phyloP scores from a whole-genome alignment of 371 early-diverging fungal species.

The Apophysomyces trapeziformis region DNA sequence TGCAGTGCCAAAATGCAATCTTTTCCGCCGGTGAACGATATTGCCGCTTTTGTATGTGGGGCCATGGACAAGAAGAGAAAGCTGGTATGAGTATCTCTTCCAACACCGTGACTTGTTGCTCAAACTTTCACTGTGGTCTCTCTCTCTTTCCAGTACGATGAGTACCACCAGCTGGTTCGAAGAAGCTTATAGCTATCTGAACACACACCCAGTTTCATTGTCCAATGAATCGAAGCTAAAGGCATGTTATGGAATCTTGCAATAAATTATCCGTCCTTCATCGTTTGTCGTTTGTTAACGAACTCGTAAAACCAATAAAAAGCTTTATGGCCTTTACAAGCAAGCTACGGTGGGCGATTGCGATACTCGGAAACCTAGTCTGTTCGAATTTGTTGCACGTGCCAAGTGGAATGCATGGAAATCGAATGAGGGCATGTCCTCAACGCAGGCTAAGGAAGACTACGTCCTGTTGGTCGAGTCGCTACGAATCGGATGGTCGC shows the following conservation, averaged over 20 bases:
- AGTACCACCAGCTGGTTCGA: constrained; percentile 39
- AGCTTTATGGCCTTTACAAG: constrained; percentile 56
- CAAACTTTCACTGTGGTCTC: background rate
- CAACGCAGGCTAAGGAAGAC: constrained; percentile 29
- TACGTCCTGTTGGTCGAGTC: constrained; percentile 44
- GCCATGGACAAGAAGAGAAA: no score
- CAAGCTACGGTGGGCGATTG: constrained; percentile 53
- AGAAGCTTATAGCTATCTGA: constrained; percentile 46
- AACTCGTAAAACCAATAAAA: background rate
- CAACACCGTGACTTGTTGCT: background rate
- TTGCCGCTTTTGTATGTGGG: constrained; percentile 29
- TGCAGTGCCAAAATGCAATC: constrained; percentile 59
- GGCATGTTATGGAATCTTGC: constrained; percentile 18
- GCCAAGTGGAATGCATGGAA: constrained; percentile 62
- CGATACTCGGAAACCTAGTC: constrained; percentile 36
- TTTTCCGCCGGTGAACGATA: constrained; percentile 66
- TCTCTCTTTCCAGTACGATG: constrained; percentile 20
- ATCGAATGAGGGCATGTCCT: constrained; percentile 27
- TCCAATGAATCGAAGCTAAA: constrained; percentile 48
- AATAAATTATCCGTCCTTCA: background rate
- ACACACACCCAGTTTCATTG: constrained; percentile 31
- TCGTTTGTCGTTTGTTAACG: constrained; percentile 6
- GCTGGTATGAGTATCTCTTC: no score
- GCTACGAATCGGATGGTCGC: constrained; percentile 46
- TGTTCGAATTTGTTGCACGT: constrained; percentile 53